Evolutionary conservation across 2,329 filamentous ascomycete genomes (phyloP), one percentile per base, ranked within the genome.

Genomic region (Aspergillus tanneri): DNA sequence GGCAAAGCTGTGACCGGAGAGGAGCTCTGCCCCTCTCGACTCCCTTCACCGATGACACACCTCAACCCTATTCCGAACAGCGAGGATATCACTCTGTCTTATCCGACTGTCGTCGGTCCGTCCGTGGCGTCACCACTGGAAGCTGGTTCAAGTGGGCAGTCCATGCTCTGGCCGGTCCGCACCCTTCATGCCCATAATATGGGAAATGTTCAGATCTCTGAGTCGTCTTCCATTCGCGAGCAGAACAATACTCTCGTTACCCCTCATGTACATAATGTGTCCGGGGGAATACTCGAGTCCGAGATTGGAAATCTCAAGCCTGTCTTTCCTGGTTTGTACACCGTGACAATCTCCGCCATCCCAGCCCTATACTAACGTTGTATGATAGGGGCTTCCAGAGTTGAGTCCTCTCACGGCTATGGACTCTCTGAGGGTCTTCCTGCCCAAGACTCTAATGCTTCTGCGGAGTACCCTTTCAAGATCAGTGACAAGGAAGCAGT

Each of bases 111-210:
- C 35, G 22, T 19, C 35, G 9, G 35, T 37, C 35, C 6, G 35
- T 21, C 18, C 22, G 18, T 19, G 35, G 35, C n/a, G 18, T 37
- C 16, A 21, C 35, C 35, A 37, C 35, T 21, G 16, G n/a, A 37
- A 37, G 35, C 35, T 37, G 35, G 22, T 37, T 14, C 35, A 37
- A 37, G 35, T 21, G 35, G 35, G 18, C 35, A 21, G 35, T 37
- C 35, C 35, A 37, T 37, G 35, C 35, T 19, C 22, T 9, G 11
- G 35, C 35, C 18, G 35, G 35, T 37, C 35, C 35, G 18, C 10
- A 14, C 18, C 6, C 35, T 21, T 37, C 35, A 37, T 37, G 18
- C 35, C 35, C 35, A 7, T 37, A 19, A 37, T 37, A 37, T 37
- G 35, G 35, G 35, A 37, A 14, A 37, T 10, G 7, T 21, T 37